Conservation (phyloP, 352 stramenopile species). For the Globisporangium takayamanum region DNA sequence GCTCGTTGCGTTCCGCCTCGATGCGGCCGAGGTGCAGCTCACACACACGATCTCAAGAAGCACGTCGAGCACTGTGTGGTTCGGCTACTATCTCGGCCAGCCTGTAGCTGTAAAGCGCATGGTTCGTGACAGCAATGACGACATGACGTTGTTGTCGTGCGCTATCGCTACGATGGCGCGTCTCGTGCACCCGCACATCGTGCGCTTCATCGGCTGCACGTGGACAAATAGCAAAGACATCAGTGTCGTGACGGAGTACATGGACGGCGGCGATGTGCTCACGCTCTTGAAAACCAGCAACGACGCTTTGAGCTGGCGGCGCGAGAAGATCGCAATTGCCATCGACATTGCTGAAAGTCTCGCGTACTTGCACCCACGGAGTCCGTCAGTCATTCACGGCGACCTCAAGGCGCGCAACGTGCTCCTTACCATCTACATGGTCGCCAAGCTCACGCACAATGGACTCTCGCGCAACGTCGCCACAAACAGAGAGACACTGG, state of each 20-base stretch:
- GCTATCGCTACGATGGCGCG: conserved; percentile 83
- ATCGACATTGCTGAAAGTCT: conserved; percentile 76
- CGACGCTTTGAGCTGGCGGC: conserved; percentile 20
- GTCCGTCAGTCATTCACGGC: background rate
- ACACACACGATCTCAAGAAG: conserved; percentile 77
- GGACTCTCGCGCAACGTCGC: conserved; percentile 64
- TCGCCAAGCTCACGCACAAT: conserved; percentile 83
- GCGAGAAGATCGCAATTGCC: conserved; percentile 81
- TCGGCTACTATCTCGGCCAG: conserved; percentile 82
- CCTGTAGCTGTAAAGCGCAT: conserved; percentile 84
- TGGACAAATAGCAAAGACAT: background rate
- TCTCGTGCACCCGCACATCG: conserved; percentile 74
- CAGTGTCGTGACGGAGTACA: background rate
- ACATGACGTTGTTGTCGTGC: conserved; percentile 57
- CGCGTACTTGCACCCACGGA: conserved; percentile 55
- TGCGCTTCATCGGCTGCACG: conserved; percentile 80
- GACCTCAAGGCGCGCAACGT: background rate
- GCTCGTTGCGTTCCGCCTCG: conserved; percentile 59
- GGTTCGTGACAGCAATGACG: conserved; percentile 65
- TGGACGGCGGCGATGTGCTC: background rate
- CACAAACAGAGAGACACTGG: conserved; percentile 84
- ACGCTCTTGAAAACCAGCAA: background rate
- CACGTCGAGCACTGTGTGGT: conserved; percentile 76
- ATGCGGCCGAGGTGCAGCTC: conserved; percentile 75
- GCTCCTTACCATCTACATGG: conserved; percentile 46